Evolutionary conservation across 345 rosid species (phyloP).

Genomic region (Punica granatum): DNA sequence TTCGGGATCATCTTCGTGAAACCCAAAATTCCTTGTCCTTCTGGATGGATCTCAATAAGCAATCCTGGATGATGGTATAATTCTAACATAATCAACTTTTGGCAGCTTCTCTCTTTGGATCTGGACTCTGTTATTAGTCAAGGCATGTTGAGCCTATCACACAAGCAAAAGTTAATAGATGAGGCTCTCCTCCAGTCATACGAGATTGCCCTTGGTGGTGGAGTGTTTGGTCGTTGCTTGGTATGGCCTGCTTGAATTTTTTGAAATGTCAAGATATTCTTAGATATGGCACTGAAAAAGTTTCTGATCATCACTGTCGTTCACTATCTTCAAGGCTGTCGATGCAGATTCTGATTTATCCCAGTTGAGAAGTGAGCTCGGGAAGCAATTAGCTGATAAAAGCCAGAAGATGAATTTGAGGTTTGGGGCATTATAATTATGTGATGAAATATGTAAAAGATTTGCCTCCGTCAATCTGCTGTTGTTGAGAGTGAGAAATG

Average conservation of each 20-base stretch:
- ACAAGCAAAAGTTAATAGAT: conserved; percentile 46
- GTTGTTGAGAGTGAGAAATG: neutral
- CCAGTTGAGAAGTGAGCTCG: conserved; percentile 65
- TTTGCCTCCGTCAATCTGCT: neutral
- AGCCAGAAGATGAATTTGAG: conserved; percentile 39
- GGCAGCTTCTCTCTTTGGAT: conserved; percentile 53
- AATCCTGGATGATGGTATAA: neutral
- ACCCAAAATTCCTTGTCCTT: neutral
- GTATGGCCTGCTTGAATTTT: conserved; percentile 14
- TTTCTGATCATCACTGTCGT: conserved; percentile 1
- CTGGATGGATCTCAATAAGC: neutral
- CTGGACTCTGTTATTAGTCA: conserved; percentile 36
- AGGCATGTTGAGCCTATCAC: conserved; percentile 44
- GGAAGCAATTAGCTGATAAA: conserved; percentile 55
- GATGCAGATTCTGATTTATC: conserved; percentile 38
- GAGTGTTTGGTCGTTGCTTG: conserved; percentile 56
- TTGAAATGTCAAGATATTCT: neutral
- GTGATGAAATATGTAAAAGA: neutral
- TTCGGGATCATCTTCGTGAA: neutral
- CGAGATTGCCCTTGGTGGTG: conserved; percentile 53
- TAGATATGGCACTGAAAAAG: no score
- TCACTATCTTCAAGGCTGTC: conserved; percentile 38
- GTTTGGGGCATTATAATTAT: conserved; percentile 21
- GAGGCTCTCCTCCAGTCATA: conserved; percentile 38
- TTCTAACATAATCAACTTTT: neutral